A percentile compares a stretch with the other conserved stretches of the same genome.
These are phyloP conservation scores for Nigrograna mackinnonii DNA, from an alignment of 2,329 filamentous ascomycete genomes.

Conservation along the genomic window DNA sequence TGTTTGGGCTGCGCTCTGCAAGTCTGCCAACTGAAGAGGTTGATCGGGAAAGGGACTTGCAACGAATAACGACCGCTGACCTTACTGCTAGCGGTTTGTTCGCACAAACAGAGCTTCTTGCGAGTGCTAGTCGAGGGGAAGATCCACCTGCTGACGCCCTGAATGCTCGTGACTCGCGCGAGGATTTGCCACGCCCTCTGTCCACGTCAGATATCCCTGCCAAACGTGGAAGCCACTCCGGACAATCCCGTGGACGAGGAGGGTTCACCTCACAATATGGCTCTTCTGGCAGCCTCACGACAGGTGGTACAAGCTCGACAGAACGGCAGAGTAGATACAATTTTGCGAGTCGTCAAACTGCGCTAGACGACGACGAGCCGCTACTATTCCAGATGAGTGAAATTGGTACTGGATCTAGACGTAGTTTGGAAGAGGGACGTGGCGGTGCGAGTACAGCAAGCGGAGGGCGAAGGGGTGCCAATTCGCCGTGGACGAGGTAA, in stretches of 20 bases:
- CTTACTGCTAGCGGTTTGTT: constrained; percentile 68
- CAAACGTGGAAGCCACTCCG: constrained; percentile 27
- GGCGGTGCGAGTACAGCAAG: constrained; percentile 30
- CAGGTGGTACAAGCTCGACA: constrained; percentile 36
- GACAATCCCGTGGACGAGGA: constrained; percentile 29
- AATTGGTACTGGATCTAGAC: constrained; percentile 53
- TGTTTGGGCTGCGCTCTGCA: constrained; percentile 66
- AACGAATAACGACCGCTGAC: constrained; percentile 45
- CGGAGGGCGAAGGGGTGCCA: constrained; percentile 26
- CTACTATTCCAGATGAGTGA: constrained; percentile 76
- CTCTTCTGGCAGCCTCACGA: constrained; percentile 33
- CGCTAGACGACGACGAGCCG: constrained; percentile 67
- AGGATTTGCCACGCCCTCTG: constrained; percentile 24
- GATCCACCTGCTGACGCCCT: constrained; percentile 9
- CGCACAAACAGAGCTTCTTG: constrained; percentile 42
- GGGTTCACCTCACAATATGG: constrained; percentile 32
- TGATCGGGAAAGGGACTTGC: constrained; percentile 50
- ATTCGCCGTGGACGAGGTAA: too few relatives aligned
- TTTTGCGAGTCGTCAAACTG: constrained; percentile 45
- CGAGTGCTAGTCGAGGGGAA: constrained; percentile 28
- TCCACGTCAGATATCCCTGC: constrained; percentile 32
- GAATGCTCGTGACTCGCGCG: constrained; percentile 25
- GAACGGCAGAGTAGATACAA: constrained; percentile 46
- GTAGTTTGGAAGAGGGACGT: constrained; percentile 41
- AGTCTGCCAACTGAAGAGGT: constrained; percentile 64